Evolutionary conservation across 2,329 filamentous ascomycete species (phyloP).

Genomic region (Calcarisporium arbuscula): DNA sequence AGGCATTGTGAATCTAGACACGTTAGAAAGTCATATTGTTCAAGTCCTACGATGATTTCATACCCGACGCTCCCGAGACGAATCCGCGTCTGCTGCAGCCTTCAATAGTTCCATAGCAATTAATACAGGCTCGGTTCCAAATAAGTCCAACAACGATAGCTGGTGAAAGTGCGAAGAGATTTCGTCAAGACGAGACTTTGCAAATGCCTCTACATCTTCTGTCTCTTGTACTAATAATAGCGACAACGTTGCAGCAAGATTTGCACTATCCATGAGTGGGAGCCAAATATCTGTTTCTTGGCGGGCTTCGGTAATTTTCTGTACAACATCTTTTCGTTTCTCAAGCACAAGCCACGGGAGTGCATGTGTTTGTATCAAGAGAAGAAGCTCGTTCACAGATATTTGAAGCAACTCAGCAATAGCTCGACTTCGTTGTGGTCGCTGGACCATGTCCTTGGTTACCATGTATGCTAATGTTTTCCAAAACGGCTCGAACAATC

Average conservation of each 20-base stretch:
- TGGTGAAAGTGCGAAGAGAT: slow-evolving; percentile 66
- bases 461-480: slow-evolving; percentile 73
- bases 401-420: slow-evolving; percentile 77
- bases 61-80: slow-evolving; percentile 51
- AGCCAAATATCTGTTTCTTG: slow-evolving; percentile 58
- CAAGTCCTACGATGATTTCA: slow-evolving; percentile 17
- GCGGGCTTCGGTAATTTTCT: slow-evolving; percentile 72
- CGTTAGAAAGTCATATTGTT: slow-evolving; percentile 17
- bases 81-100: slow-evolving; percentile 62
- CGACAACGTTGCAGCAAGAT: slow-evolving; percentile 52
- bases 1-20: slow-evolving; percentile 38
- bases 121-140: slow-evolving; percentile 68
- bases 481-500: slow-evolving; percentile 84
- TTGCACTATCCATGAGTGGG: slow-evolving; percentile 48
- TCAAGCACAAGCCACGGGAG: slow-evolving; percentile 80
- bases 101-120: slow-evolving; percentile 80
- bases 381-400: slow-evolving; percentile 66
- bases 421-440: slow-evolving; percentile 75
- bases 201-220: slow-evolving; percentile 53
- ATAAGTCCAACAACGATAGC: slow-evolving; percentile 58
- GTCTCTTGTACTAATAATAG: slow-evolving; percentile 53
- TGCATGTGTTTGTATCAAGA: slow-evolving; percentile 72
- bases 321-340: slow-evolving; percentile 70
- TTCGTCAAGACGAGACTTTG: slow-evolving; percentile 61
- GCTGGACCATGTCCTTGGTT: slow-evolving; percentile 71